Percentiles rank a stretch among this genome's conserved stretches.
Evolutionary conservation across 1,284 basidiomycete species (phyloP).

Genomic region (Trametes polyzona): DNA sequence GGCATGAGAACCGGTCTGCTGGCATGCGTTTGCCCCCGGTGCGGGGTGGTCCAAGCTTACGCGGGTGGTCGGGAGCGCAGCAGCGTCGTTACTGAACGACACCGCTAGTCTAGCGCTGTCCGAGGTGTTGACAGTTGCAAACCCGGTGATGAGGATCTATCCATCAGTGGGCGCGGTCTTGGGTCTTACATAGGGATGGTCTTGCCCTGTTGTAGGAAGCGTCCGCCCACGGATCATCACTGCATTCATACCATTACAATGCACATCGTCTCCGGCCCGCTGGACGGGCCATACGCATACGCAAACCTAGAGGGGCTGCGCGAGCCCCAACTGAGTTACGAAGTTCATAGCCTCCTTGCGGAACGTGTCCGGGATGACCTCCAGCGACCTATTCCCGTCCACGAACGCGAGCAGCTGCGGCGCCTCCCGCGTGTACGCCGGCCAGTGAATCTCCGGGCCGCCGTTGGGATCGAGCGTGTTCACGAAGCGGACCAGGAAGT

Average conservation of each 20-base stretch:
- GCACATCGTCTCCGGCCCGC: background rate
- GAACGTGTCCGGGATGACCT: slow-evolving; percentile 3
- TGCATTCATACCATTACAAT: background rate
- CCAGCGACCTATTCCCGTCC: background rate
- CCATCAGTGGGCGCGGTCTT: background rate
- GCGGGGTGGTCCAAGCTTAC: too few relatives aligned
- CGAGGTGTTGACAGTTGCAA: background rate
- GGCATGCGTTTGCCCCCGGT: too few relatives aligned
- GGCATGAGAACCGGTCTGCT: background rate
- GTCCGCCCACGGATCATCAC: background rate
- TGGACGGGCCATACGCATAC: background rate
- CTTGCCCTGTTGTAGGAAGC: background rate
- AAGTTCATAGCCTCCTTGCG: background rate
- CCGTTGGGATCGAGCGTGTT: slow-evolving; percentile 20
- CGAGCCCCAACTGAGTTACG: background rate
- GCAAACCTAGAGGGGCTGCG: background rate
- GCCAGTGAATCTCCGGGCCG: background rate
- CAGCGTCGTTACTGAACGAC: background rate
- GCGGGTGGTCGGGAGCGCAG: too few relatives aligned
- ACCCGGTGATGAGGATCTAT: background rate
- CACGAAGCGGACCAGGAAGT: slow-evolving; percentile 21
- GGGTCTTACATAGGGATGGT: background rate
- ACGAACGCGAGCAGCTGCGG: slow-evolving; percentile 2
- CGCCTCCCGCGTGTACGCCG: background rate
- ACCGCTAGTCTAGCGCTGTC: background rate